Base-by-base conservation (phyloP, 2,329 filamentous ascomycete species). In the Teratosphaeriaceae sp. region DNA sequence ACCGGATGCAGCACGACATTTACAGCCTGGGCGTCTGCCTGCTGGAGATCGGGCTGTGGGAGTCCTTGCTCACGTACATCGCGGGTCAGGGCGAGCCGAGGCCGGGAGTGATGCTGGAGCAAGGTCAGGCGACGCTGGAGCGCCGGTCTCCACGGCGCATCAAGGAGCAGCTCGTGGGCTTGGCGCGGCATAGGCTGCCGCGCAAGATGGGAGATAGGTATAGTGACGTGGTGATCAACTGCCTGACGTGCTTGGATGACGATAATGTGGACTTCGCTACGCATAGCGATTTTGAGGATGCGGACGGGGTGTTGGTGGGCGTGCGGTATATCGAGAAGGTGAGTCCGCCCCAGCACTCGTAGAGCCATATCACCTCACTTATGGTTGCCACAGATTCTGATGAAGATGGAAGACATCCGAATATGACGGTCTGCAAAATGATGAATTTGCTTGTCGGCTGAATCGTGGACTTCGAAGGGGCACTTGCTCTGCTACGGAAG, bases 1-100 rank as follows among this genome's bases (percentile, higher is more conserved):
- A 73, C 47, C 57, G 48, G 2, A 76, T 77, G 68, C 68, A 74
- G 40, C 74, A 79, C 50, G 74, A 78, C 45, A 72, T 79, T 9
- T 78, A 78, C 54, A 75, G 72, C 42, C 63, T 78, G 0, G 74
- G 75, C 0, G 71, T 77, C 0, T 73, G 69, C 39, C 61, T 79
- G 0, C 56, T 79, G 0, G 74, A 78, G 52, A 66, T 78, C 20
- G 73, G 72, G 0, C 47, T 78, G 0, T 75, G 72, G 71, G 12
- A 20, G 8, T 11, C 30, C 7, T 34, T 34, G 7, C 7, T 34
- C 9, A 20, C 20, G 6, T 15, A 36, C n/a, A 15, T 9, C 6
- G 33, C 5, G 33, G 15, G 21, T 9, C 19, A 24, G 29, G 40
- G 13, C 20, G 19, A 16, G 23, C 16, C 19, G 29, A 19, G 8